Percentiles rank a stretch among this genome's conserved stretches.
Evolutionary conservation across 2,329 filamentous ascomycete genomes (phyloP).

Genomic region (Penicillium sp.): DNA sequence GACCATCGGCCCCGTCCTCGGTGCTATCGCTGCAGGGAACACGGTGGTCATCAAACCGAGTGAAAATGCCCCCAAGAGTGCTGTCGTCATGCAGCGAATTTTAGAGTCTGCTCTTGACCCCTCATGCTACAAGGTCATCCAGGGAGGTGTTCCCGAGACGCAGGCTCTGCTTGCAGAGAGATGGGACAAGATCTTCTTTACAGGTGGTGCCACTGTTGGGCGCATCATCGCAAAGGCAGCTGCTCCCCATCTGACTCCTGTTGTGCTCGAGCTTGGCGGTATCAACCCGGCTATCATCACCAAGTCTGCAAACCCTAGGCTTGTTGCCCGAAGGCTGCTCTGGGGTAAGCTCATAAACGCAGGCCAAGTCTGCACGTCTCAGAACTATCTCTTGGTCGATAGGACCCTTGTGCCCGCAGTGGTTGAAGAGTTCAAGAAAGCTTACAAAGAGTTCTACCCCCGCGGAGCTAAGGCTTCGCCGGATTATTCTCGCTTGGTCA

Average conservation of each 20-base stretch:
- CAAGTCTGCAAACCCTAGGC: conserved; percentile 75
- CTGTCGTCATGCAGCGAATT: conserved; percentile 79
- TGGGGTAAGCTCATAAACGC: conserved; percentile 89
- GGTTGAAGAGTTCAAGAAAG: conserved; percentile 73
- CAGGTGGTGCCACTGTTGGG: conserved; percentile 77
- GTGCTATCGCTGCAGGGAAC: conserved; percentile 91
- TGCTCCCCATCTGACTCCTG: conserved; percentile 84
- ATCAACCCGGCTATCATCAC: conserved; percentile 91
- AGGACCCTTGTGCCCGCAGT: conserved; percentile 73
- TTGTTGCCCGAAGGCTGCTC: conserved; percentile 82
- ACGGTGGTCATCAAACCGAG: conserved; percentile 90
- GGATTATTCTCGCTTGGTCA: conserved; percentile 82
- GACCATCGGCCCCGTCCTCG: conserved; percentile 76
- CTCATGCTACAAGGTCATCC: conserved; percentile 75
- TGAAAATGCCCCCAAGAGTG: conserved; percentile 76
- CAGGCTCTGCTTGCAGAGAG: conserved; percentile 59
- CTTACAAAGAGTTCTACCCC: conserved; percentile 80
- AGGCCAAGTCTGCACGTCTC: conserved; percentile 89
- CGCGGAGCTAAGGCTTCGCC: conserved; percentile 76
- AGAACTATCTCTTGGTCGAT: conserved; percentile 91
- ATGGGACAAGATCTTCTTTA: conserved; percentile 99
- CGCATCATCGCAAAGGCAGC: conserved; percentile 90
- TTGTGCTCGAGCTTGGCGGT: conserved; percentile 88
- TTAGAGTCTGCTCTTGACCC: conserved; percentile 77
- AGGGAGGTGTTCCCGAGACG: conserved; percentile 62